These are phyloP conservation scores for Scutellaria baicalensis DNA, from an alignment of 257 asterid genomes.

Conservation along the genomic window DNA sequence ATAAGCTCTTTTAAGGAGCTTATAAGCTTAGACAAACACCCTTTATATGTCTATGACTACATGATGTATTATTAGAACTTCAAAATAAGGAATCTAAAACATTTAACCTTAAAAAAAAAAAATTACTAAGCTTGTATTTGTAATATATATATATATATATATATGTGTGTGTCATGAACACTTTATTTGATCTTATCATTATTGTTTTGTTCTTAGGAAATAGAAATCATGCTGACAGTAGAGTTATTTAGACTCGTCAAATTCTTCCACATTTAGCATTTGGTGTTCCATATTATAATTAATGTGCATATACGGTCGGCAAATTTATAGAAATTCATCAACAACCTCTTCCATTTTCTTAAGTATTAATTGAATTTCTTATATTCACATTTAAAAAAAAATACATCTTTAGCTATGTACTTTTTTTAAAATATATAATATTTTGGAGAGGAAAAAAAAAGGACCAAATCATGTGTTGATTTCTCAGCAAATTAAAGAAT, in stretches of 20 bases:
- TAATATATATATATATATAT: no score
- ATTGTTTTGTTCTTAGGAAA: not conserved
- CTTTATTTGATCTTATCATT: not conserved
- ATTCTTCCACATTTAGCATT: conserved; percentile 4
- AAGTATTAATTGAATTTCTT: not conserved
- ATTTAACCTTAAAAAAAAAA: not conserved
- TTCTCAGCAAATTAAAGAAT: conserved; percentile 15
- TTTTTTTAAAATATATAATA: not conserved
- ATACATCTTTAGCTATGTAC: not conserved
- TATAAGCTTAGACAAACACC: no score
- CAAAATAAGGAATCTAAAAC: not conserved
- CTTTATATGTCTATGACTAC: not conserved
- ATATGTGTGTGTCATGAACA: no score
- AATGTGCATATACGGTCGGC: not conserved
- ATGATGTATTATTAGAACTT: not conserved
- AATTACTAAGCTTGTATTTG: not conserved
- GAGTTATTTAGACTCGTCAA: not conserved
- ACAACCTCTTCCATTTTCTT: not conserved
- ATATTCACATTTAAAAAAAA: not conserved
- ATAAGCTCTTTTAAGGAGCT: no score
- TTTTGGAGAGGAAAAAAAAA: not conserved
- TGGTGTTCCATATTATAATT: not conserved
- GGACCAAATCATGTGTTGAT: no score
- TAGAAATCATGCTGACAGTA: not conserved
- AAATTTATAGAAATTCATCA: not conserved